Conservation (phyloP, 2,329 filamentous ascomycete genomes). For the Colletotrichum australisinense region DNA sequence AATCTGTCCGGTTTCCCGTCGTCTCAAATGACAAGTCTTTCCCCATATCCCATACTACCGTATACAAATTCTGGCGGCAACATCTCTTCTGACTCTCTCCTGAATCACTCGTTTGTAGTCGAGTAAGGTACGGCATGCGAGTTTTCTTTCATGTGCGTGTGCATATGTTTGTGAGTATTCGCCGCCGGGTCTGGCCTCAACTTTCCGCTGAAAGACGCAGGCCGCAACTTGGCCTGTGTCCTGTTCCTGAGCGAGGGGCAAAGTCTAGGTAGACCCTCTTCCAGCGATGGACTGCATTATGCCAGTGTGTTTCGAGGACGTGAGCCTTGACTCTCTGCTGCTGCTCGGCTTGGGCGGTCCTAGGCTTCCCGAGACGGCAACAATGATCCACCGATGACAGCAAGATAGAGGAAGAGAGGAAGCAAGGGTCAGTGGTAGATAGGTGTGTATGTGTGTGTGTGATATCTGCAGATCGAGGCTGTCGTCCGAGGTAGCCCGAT, state of each 20-base stretch:
- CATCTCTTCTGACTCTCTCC: neutral
- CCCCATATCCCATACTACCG: neutral
- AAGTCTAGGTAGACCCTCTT: constrained; percentile 4
- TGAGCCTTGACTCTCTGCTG: constrained; percentile 16
- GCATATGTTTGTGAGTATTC: neutral
- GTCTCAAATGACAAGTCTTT: constrained; percentile 4
- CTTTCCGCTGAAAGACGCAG: neutral
- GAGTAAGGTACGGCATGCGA: neutral
- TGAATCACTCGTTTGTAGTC: neutral
- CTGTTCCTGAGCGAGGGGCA: constrained; percentile 1
- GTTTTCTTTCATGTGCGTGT: neutral
- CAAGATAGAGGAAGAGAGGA: neutral
- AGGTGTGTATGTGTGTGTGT: neutral
- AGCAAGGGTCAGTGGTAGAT: neutral
- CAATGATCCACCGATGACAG: neutral
- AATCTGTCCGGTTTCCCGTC: constrained; percentile 3
- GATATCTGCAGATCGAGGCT: constrained; percentile 4
- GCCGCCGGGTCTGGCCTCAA: constrained; percentile 12
- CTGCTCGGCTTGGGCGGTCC: constrained; percentile 6
- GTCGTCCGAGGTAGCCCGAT: constrained; percentile 12
- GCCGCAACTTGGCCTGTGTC: neutral
- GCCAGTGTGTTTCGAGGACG: constrained; percentile 18
- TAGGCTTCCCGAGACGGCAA: constrained; percentile 19
- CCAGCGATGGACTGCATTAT: constrained; percentile 11
- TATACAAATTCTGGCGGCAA: neutral